phyloP scores from a whole-genome alignment of 495 filamentous ascomycete genomes.

The Aspergillus egyptiacus region DNA sequence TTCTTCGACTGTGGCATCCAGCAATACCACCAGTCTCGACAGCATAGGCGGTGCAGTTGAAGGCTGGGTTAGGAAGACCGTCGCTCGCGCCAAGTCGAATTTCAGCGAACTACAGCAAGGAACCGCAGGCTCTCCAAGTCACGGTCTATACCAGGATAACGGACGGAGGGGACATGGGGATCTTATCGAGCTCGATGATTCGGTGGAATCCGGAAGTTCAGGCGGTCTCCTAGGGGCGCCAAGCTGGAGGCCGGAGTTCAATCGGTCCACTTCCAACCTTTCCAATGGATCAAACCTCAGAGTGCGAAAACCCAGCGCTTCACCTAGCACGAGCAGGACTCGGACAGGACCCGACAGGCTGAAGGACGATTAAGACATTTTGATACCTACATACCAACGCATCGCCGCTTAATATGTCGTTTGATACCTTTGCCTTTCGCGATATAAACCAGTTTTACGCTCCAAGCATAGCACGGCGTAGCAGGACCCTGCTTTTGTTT shows the following conservation, averaged over 20 bases:
- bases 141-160: slow-evolving; percentile 27
- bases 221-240: slow-evolving; percentile 19
- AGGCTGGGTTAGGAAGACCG: slow-evolving; percentile 79
- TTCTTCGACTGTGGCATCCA: slow-evolving; percentile 36
- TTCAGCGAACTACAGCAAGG: slow-evolving; percentile 39
- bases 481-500: slow-evolving; percentile 9
- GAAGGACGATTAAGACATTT: slow-evolving; percentile 28
- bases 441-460: slow-evolving; percentile 10
- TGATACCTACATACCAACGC: neutral
- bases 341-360: slow-evolving; percentile 26
- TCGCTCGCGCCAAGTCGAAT: slow-evolving; percentile 43
- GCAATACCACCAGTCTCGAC: slow-evolving; percentile 59
- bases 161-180: slow-evolving; percentile 52
- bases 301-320: slow-evolving; percentile 23
- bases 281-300: slow-evolving; percentile 14
- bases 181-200: slow-evolving; percentile 79
- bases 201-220: slow-evolving; percentile 29
- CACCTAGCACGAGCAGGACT: slow-evolving; percentile 40
- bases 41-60: slow-evolving; percentile 81
- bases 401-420: slow-evolving; percentile 13
- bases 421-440: slow-evolving; percentile 16
- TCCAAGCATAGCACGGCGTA: slow-evolving; percentile 20
- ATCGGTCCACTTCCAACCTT: slow-evolving; percentile 18
- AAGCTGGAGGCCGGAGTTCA: slow-evolving; percentile 18
- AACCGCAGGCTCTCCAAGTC: slow-evolving; percentile 25